Percentiles rank a stretch among this genome's conserved stretches.
Conservation (phyloP, 139 green algal species). For the Choricystis sp. region DNA sequence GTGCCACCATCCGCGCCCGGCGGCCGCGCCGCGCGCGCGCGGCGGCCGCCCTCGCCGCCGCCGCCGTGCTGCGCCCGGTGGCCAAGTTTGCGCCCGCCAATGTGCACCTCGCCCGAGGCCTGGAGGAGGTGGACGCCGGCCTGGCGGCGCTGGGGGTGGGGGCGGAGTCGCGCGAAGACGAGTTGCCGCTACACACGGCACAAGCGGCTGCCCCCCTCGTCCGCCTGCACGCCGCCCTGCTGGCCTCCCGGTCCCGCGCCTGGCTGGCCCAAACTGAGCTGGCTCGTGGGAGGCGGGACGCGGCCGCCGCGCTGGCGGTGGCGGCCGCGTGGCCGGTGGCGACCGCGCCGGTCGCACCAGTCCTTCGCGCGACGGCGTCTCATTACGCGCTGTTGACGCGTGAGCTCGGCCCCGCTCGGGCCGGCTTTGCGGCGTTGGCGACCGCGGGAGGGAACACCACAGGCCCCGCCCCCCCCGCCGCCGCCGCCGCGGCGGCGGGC, state of each 20-base stretch:
- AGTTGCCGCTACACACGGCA: neutral
- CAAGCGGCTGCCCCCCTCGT: neutral
- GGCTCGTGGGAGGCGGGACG: no score
- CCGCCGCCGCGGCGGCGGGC: no score
- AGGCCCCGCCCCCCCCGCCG: no score
- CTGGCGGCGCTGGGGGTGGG: neutral
- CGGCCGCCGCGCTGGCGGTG: neutral
- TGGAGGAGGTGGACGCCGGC: neutral
- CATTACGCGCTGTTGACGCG: neutral
- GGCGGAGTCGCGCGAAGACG: neutral
- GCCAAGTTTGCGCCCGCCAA: neutral
- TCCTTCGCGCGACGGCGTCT: neutral
- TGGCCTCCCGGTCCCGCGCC: neutral
- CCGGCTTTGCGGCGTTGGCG: neutral
- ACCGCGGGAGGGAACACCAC: neutral
- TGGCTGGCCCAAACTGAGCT: neutral
- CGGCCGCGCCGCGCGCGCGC: no score
- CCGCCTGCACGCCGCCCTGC: neutral
- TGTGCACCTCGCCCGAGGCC: neutral
- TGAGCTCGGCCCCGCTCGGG: neutral
- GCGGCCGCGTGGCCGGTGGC: neutral
- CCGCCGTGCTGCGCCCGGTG: neutral
- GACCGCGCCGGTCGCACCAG: neutral
- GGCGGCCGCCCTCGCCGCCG: no score
- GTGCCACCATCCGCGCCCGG: no score